A percentile compares a stretch with the other conserved stretches of the same genome.
Conservation (phyloP, 2,329 filamentous ascomycete genomes). For the Hymenoscyphus fructigenus region DNA sequence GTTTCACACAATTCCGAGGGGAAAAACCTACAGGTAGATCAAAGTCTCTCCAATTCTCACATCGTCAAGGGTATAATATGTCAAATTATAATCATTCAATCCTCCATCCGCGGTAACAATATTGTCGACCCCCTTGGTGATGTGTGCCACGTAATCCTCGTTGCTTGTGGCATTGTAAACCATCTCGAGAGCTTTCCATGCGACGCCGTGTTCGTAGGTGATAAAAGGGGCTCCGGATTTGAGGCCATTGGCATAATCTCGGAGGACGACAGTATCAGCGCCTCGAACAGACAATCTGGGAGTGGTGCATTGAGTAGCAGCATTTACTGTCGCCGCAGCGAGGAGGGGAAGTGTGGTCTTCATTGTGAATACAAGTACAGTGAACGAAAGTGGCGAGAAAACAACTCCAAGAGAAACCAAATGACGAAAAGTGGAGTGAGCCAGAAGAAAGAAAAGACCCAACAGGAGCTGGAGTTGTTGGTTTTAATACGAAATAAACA, state of each 20-base stretch:
- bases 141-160: conserved; percentile 43
- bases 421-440: not conserved
- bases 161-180: conserved; percentile 45
- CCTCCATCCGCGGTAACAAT: conserved; percentile 48
- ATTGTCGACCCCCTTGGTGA: conserved; percentile 46
- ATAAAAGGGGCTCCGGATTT: conserved; percentile 14
- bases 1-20: not conserved
- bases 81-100: conserved; percentile 44
- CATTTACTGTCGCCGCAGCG: not conserved
- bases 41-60: conserved; percentile 53
- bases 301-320: conserved; percentile 8
- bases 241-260: conserved; percentile 17
- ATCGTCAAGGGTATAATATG: conserved; percentile 50
- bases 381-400: not conserved
- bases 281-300: conserved; percentile 17
- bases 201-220: conserved; percentile 15
- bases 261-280: conserved; percentile 14
- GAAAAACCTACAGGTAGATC: conserved; percentile 46
- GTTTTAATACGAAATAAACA: not conserved
- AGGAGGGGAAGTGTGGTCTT: not conserved
- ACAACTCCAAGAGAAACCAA: not conserved
- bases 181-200: conserved; percentile 38
- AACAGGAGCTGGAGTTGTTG: not conserved
- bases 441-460: not conserved
- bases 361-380: not conserved